Base-by-base conservation (phyloP, 805 yeast species). In the Saturnispora ahearnii region DNA sequence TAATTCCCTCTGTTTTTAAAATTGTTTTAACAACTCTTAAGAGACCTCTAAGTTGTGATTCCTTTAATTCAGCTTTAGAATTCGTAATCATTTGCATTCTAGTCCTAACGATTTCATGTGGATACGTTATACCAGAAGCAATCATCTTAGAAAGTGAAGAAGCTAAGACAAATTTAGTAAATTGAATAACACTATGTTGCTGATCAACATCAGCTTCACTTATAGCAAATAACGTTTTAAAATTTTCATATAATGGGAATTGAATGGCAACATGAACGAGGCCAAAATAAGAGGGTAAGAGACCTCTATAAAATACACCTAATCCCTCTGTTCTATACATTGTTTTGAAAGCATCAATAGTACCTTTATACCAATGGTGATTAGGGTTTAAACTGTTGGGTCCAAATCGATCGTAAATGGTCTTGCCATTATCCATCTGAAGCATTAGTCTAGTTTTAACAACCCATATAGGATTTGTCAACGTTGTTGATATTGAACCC, bases 381-480 rank as follows among this genome's bases (percentile, higher is more conserved):
- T 40, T 55, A 34, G 15, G 24, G 9, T 31, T 41, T 18, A 41
- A 26, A 11, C n/a, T 34, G 5, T 41, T 41, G 42, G 44, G 28
- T 15, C 57, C 59, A 41, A 68, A 64, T 36, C 69, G 49, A 48
- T 63, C 68, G 55, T 71, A 68, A 13, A 69, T 65, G 5, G 73
- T 69, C 41, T 60, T 58, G 11, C 76, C 72, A 44, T 67, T 64
- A 30, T 74, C 77, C 48, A 83, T 82, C 60, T 87, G 96, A 38
- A 90, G 72, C 98, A 93, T 93, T 46, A 93, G 69, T 60, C 99
- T 72, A 1, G 99, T 93, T 64, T 93, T 93, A 30, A 93, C 90
- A 42, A 93, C 98, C 99, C 99, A 93, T 12, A 91, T 87, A 10
- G 99, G 99, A 64, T 93, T 93, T 0, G 96, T 91, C 8, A 82